phyloP scores from a whole-genome alignment of 306 rosid genomes.

The Fragaria iinumae region DNA sequence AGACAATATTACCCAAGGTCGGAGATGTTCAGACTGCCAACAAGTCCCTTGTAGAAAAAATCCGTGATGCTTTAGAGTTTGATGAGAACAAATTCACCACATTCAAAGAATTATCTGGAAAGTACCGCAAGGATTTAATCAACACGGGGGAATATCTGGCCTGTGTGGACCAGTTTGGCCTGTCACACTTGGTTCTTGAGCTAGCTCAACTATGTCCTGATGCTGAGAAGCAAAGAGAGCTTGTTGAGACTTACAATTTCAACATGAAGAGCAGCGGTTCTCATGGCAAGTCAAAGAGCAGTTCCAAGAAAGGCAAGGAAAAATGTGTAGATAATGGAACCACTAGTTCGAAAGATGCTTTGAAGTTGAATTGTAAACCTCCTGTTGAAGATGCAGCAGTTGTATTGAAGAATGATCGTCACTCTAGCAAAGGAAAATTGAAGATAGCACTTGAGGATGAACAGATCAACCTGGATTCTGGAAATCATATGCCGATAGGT shows the following conservation, averaged over 20 bases:
- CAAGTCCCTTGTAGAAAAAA: slow-evolving; percentile 81
- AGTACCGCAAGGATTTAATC: slow-evolving; percentile 71
- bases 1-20: slow-evolving; percentile 28
- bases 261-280: slow-evolving; percentile 43
- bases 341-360: slow-evolving; percentile 38
- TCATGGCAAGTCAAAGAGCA: slow-evolving; percentile 29
- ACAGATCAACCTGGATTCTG: slow-evolving; percentile 31
- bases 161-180: slow-evolving; percentile 72
- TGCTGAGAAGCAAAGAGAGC: slow-evolving; percentile 70
- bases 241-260: slow-evolving; percentile 55
- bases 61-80: slow-evolving; percentile 70
- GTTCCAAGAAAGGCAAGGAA: slow-evolving; percentile 73
- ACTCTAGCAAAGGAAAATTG: slow-evolving; percentile 45
- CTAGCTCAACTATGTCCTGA: slow-evolving; percentile 86
- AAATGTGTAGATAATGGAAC: slow-evolving; percentile 43
- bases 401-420: slow-evolving; percentile 54
- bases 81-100: slow-evolving; percentile 61
- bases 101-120: slow-evolving; percentile 74
- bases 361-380: slow-evolving; percentile 55
- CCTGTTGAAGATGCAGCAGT: slow-evolving; percentile 53
- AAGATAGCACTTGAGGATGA: slow-evolving; percentile 39
- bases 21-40: slow-evolving; percentile 78
- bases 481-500: slow-evolving; percentile 36
- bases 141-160: slow-evolving; percentile 64
- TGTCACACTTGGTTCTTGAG: slow-evolving; percentile 78